Percentiles rank a stretch among this genome's conserved stretches.
phyloP scores from a whole-genome alignment of 2,329 filamentous ascomycete species.

The Sarocladium oryzae region DNA sequence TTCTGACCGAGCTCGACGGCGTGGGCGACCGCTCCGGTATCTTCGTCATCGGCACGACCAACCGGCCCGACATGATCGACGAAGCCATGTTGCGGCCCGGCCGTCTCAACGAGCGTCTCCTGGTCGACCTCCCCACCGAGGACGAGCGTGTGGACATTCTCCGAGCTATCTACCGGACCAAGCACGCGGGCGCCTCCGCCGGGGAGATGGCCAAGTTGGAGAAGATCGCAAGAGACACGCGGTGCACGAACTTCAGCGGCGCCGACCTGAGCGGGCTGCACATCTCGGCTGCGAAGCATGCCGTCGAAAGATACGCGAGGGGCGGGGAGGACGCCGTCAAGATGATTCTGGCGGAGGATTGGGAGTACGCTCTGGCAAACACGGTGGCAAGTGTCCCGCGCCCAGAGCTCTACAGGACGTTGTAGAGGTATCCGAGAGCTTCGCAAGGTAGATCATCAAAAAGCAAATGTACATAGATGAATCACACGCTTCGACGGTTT shows the following conservation, averaged over 20 bases:
- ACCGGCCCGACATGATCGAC: conserved; percentile 94
- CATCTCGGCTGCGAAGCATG: conserved; percentile 44
- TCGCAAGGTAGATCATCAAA: no score
- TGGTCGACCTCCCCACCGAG: conserved; percentile 76
- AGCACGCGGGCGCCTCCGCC: conserved; percentile 27
- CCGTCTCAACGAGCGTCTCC: conserved; percentile 79
- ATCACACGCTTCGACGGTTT: no score
- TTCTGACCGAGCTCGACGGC: conserved; percentile 91
- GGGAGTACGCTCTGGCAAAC: conserved; percentile 44
- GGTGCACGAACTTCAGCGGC: conserved; percentile 72
- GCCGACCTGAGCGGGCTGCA: conserved; percentile 49
- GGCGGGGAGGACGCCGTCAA: conserved; percentile 16
- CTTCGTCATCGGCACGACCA: conserved; percentile 92
- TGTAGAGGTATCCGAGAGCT: neutral
- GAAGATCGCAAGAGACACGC: conserved; percentile 55
- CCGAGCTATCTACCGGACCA: conserved; percentile 53
- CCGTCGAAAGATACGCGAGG: conserved; percentile 31
- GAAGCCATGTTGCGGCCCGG: conserved; percentile 90
- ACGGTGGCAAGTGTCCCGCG: conserved; percentile 21
- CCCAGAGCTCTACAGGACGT: conserved; percentile 1
- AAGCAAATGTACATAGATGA: neutral
- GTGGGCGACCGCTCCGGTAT: conserved; percentile 74
- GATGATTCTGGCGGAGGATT: conserved; percentile 35
- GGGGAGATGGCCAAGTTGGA: conserved; percentile 50
- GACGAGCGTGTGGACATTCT: conserved; percentile 83